These are phyloP conservation scores for Vaccinium macrocarpon DNA, from an alignment of 148 eudicot species.

Conservation along the genomic window DNA sequence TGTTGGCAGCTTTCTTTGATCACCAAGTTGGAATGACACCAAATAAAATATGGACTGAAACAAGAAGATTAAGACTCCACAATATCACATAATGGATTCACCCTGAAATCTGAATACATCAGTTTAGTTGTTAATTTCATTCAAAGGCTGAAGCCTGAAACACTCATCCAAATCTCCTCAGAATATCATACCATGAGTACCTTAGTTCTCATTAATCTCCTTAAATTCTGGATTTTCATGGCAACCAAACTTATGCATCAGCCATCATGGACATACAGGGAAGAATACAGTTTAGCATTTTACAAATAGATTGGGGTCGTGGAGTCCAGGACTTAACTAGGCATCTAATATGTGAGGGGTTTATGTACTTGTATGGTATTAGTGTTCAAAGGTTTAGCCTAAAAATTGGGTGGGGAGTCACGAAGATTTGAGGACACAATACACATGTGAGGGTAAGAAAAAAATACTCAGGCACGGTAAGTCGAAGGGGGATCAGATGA, in stretches of 20 bases:
- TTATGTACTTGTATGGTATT: background rate
- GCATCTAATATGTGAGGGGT: background rate
- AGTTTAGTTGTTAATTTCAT: background rate
- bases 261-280: background rate
- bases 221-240: background rate
- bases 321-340: background rate
- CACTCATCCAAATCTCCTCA: background rate
- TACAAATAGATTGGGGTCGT: background rate
- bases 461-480: background rate
- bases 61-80: background rate
- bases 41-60: background rate
- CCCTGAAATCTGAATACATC: background rate
- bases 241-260: background rate
- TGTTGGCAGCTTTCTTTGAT: constrained; percentile 12
- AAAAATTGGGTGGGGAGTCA: background rate
- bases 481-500: background rate
- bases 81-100: background rate
- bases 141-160: background rate
- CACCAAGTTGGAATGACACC: background rate
- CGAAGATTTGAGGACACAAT: background rate
- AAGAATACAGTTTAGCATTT: background rate
- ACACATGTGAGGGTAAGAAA: background rate
- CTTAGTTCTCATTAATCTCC: background rate
- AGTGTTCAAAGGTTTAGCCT: background rate
- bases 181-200: background rate